Base-by-base conservation (phyloP, 306 rosid species). In the Medicago ruthenica region DNA sequence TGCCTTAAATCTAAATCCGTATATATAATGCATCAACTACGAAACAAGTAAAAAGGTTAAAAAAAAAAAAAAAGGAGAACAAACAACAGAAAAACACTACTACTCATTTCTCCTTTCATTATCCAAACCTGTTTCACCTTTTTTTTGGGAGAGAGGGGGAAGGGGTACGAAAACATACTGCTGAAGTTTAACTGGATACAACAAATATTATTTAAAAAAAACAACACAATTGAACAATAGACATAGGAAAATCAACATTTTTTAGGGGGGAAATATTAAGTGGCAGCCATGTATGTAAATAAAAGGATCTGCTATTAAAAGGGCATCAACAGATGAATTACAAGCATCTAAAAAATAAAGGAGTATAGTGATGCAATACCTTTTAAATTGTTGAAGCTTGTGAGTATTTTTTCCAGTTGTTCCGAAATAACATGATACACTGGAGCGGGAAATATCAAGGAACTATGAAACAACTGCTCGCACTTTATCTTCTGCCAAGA, bases 401-500 rank as follows among this genome's bases (percentile, higher is more conserved):
- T 78, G 71, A 92, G 78, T 68, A 89, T 67, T 40, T 86, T 58
- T 44, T 88, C 84, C 82, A 95, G 75, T 75, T 89, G 88, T 73
- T 73, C 82, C 83, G 81, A 66, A 48, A 95, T 85, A 74, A 88
- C 97, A 44, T 11, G 24, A 71, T 88, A 92, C 66, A 92, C 93
- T 45, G 85, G 89, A 59, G 34, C 42, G 16, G 96, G 78, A 71
- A 92, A 92, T 55, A 83, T 86, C 83, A 95, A 71, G 74, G 96
- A 84, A 80, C 87, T 92, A 75, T 86, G 88, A 71, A 95, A 95
- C 70, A 85, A 73, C 86, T 72, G 97, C 83, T 90, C 92, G 80
- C 97, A 92, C 81, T 76, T 85, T 62, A 95, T 90, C 91, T 95
- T 95, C 74, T 95, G 97, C 99, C 99, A 92, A 13, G 97, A 31